phyloP scores from a whole-genome alignment of 768 basidiomycete genomes.

The Austroboletus festivus region DNA sequence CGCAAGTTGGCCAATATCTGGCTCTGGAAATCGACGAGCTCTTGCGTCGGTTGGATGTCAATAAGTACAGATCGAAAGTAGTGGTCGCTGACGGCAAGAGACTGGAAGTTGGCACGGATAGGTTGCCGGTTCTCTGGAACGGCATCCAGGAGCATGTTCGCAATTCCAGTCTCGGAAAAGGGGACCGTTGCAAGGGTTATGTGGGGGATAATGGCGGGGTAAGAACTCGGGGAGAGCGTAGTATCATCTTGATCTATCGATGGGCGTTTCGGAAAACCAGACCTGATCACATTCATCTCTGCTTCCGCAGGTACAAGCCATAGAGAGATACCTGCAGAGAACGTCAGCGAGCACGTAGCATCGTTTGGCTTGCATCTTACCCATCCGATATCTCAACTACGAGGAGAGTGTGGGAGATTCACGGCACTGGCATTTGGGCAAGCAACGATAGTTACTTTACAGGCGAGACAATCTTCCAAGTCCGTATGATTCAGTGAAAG shows the following conservation, averaged over 20 bases:
- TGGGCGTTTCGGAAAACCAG: slow-evolving; percentile 43
- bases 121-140: slow-evolving; percentile 35
- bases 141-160: slow-evolving; percentile 34
- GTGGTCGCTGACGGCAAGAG: slow-evolving; percentile 54
- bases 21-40: slow-evolving; percentile 47
- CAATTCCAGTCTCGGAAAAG: slow-evolving; percentile 6
- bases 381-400: too few relatives aligned
- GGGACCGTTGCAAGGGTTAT: slow-evolving; percentile 59
- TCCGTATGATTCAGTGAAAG: neutral
- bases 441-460: slow-evolving; percentile 9
- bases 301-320: slow-evolving; percentile 66
- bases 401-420: too few relatives aligned
- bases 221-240: slow-evolving; percentile 39
- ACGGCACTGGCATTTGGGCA: too few relatives aligned
- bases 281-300: slow-evolving; percentile 43
- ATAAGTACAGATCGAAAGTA: slow-evolving; percentile 74
- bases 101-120: slow-evolving; percentile 47
- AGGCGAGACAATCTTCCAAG: slow-evolving; percentile 2
- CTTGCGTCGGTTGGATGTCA: slow-evolving; percentile 42
- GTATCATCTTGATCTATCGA: slow-evolving; percentile 1
- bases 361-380: slow-evolving; percentile 13
- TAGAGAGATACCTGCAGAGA: slow-evolving; percentile 49
- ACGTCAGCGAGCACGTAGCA: neutral
- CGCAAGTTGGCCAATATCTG: slow-evolving; percentile 40
- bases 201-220: slow-evolving; percentile 64